phyloP scores from a whole-genome alignment of 768 basidiomycete genomes.

The Tylopilus felleus region DNA sequence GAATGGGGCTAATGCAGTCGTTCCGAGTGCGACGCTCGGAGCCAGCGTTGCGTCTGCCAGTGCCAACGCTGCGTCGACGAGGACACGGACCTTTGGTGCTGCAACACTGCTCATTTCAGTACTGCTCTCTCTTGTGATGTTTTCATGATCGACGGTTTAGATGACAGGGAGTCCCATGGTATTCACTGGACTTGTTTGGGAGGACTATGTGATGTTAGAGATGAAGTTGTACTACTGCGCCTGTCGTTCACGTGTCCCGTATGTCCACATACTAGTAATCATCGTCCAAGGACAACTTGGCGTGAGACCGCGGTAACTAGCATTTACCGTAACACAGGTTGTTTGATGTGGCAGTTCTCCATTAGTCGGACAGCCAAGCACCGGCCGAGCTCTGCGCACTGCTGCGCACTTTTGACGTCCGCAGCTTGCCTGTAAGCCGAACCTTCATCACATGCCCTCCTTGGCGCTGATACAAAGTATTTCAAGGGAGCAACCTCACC shows the following conservation, averaged over 20 bases:
- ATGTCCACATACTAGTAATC: too few species aligned
- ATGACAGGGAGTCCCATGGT: too few species aligned
- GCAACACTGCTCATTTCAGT: slow-evolving; percentile 7
- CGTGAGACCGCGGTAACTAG: too few species aligned
- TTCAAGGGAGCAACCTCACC: neutral
- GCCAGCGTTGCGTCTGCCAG: slow-evolving; percentile 12
- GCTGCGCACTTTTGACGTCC: slow-evolving; percentile 10
- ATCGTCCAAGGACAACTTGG: too few species aligned
- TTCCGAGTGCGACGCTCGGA: slow-evolving; percentile 20
- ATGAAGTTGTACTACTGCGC: too few species aligned
- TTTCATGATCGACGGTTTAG: slow-evolving; percentile 1
- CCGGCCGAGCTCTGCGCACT: neutral
- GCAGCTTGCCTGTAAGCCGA: slow-evolving; percentile 1
- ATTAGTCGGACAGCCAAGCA: neutral
- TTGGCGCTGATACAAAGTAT: slow-evolving; percentile 6
- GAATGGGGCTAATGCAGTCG: slow-evolving; percentile 21
- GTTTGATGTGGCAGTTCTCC: too few species aligned
- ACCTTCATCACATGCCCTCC: neutral
- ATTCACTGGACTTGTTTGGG: too few species aligned
- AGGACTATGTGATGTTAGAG: too few species aligned
- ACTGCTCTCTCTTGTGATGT: slow-evolving; percentile 6
- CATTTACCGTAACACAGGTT: too few species aligned
- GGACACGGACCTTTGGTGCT: neutral
- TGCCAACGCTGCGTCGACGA: slow-evolving; percentile 9
- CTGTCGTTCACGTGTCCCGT: too few species aligned